Evolutionary conservation across 2,329 filamentous ascomycete genomes (phyloP), one percentile per base, ranked within the genome.

Genomic region (Fusarium foetens): DNA sequence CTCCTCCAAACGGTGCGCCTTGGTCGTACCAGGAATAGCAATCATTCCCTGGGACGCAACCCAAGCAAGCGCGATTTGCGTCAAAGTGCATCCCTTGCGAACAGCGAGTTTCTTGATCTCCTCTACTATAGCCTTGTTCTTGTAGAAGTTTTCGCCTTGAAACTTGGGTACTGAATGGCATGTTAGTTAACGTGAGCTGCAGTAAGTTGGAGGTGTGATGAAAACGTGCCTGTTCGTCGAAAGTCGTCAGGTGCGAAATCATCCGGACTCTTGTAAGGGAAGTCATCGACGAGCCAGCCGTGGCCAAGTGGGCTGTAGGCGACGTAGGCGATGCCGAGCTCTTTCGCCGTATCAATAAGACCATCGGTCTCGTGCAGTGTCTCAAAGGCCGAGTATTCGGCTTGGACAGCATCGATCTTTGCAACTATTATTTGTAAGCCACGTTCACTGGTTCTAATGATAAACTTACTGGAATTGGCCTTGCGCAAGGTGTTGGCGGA

Each of bases 371-470:
- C 63, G 9, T 66, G 63, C 1, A 66, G 4, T 3, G 63, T 66
- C 23, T 66, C 63, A 12, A 66, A 66, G 1, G 63, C 59, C 0
- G 63, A 66, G 25, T 66, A 66, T 14, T 66, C 63, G 2, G 63
- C 63, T 27, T 66, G 63, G 4, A 66, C 8, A 9, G 63, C 60
- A 33, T 66, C 60, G 8, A 66, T 66, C 36, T 65, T 66, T 11
- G 48, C 25, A 27, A 66, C 60, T 66, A 10, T 7, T 0, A 36
- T 5, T 38, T 12, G 6, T 52, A 5, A 52, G 49, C 1, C 19
- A 13, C 1, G 23, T 2, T 4, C 19, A 27, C 9, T 12, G 13
- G 7, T 0, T 21, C 0, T 3, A 14, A 0, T 2, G 2, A 27
- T 6, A 6, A 5, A 38, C 23, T 10, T 23, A 65, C 63, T 58